Base-by-base conservation (phyloP, 352 stramenopile species). In the Phytopythium oedochilum region DNA sequence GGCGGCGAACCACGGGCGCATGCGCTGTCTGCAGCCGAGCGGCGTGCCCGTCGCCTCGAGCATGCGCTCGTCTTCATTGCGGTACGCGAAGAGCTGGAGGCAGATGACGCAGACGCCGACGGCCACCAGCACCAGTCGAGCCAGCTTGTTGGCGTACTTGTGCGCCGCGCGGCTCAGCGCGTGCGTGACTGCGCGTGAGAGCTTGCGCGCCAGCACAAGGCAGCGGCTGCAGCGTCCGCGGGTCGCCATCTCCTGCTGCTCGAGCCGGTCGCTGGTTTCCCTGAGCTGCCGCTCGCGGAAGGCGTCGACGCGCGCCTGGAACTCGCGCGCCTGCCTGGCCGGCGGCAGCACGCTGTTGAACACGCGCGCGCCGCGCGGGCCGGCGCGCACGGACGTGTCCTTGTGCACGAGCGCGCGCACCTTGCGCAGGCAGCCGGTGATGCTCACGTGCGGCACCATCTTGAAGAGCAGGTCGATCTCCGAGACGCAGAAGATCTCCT, bases 81-180 rank as follows among this genome's bases (percentile, higher is more conserved):
- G 44, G 44, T 51, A 51, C 10, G 44, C 25, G 18, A 51, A 51
- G 7, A 38, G 18, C 28, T 51, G 44, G 1, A 34, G 18, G n/a
- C 23, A 51, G 14, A 51, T 15, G 18, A 51, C n/a, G 15, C 2
- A 14, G 25, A 51, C 44, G 25, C 44, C 44, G 15, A 51, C n/a
- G 25, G 3, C 44, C 5, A 51, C 23, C 20, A 51, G 14, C 6
- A 51, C 15, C 26, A 51, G 26, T 5, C 44, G 44, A 5, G 28
- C 44, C 5, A 51, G 44, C 44, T 51, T 51, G 44, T 51, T 51
- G 25, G 26, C 44, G 25, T 51, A 51, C 44, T 51, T 51, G 44
- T 38, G 44, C 25, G 9, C 6, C 7, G n/a, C 17, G 14, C 14
- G 44, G 8, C 25, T 36, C 17, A 23, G 14, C 14, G 1, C 26